A percentile compares a stretch with the other conserved stretches of the same genome.
Conservation (phyloP, 2,329 filamentous ascomycete species). For the Fusarium neocosmosporiellum region DNA sequence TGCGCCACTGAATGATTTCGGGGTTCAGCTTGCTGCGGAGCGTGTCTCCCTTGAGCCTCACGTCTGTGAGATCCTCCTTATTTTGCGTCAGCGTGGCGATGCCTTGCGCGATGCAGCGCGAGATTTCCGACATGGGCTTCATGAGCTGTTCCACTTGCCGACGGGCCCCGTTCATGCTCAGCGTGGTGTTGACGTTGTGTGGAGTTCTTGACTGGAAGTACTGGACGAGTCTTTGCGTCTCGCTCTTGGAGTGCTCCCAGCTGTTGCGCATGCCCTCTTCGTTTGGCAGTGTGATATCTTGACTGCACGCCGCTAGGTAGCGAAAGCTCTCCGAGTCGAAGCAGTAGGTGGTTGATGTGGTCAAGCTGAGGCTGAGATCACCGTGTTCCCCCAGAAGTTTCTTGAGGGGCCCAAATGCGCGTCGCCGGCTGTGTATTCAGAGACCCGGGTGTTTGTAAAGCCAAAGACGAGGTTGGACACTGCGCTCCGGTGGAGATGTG, state of each 20-base stretch:
- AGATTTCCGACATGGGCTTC: slow-evolving; percentile 31
- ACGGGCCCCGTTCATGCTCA: slow-evolving; percentile 30
- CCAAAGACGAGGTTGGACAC: slow-evolving; percentile 29
- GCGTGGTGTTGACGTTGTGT: slow-evolving; percentile 29
- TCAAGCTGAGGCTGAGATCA: not conserved
- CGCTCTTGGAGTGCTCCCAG: slow-evolving; percentile 30
- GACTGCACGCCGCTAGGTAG: slow-evolving; percentile 10
- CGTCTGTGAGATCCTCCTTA: slow-evolving; percentile 7
- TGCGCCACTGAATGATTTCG: not conserved
- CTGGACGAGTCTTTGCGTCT: slow-evolving; percentile 9
- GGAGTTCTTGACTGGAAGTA: slow-evolving; percentile 18
- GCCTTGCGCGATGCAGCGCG: slow-evolving; percentile 13
- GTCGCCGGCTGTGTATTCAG: slow-evolving; percentile 11
- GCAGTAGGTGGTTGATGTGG: slow-evolving; percentile 7
- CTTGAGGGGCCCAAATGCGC: no score
- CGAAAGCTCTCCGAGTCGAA: slow-evolving; percentile 36
- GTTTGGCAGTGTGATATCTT: not conserved
- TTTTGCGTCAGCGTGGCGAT: not conserved
- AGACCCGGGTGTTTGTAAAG: slow-evolving; percentile 24
- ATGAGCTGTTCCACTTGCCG: slow-evolving; percentile 13
- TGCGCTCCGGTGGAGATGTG: slow-evolving; percentile 20
- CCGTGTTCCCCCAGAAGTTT: not conserved
- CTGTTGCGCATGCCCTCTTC: slow-evolving; percentile 20
- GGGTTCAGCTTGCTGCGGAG: slow-evolving; percentile 8
- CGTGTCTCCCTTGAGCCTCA: not conserved